Conservation (phyloP, 177 flowering plant genomes). For the Telopea speciosissima region DNA sequence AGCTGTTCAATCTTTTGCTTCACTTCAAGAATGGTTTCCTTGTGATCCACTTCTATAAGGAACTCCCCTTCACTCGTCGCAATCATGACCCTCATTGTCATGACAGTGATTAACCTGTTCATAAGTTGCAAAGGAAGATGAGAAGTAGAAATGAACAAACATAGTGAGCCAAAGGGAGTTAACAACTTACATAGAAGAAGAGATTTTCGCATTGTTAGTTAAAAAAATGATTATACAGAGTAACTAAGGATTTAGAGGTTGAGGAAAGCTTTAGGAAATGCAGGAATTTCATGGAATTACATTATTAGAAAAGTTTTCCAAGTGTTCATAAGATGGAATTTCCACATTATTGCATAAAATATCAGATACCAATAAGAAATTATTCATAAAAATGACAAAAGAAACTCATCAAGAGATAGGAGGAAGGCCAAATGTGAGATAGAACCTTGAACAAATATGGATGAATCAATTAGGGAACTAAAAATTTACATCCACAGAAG, state of each 20-base stretch:
- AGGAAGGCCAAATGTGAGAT: too few relatives aligned
- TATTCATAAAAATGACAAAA: too few relatives aligned
- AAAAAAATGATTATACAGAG: neutral
- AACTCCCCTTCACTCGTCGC: conserved; percentile 30
- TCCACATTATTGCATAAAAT: too few relatives aligned
- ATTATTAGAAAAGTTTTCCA: too few relatives aligned
- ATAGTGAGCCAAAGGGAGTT: too few relatives aligned
- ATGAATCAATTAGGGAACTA: neutral
- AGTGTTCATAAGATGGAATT: too few relatives aligned
- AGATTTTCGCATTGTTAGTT: too few relatives aligned
- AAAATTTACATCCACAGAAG: neutral
- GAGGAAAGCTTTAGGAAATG: neutral
- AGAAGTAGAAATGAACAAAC: neutral
- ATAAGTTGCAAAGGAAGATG: neutral
- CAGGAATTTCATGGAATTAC: neutral
- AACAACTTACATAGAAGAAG: too few relatives aligned
- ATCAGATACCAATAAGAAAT: neutral
- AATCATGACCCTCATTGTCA: conserved; percentile 43
- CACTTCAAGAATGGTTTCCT: conserved; percentile 47
- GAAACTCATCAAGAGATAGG: too few relatives aligned
- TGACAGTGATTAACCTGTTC: neutral
- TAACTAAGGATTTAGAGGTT: neutral
- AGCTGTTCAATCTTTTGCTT: conserved; percentile 47
- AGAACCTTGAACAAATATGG: neutral
- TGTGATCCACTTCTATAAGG: conserved; percentile 35